Conservation (phyloP, 2,329 filamentous ascomycete species). For the Fonsecaea multimorphosa region DNA sequence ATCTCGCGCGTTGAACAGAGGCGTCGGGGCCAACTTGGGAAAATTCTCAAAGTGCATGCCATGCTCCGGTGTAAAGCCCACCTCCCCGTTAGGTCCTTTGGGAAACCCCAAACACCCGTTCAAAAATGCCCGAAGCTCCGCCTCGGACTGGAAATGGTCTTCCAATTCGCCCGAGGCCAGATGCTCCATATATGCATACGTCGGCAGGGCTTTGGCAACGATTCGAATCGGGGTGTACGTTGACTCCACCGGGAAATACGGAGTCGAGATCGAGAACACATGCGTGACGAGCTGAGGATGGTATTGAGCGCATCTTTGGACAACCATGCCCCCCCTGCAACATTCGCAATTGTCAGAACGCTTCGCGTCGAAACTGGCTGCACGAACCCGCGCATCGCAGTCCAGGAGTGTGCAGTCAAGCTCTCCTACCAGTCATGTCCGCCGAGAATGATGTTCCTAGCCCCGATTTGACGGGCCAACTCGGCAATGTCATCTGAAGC, state of each 20-base stretch:
- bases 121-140: conserved; percentile 72
- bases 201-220: conserved; percentile 64
- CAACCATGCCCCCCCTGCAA: conserved; percentile 69
- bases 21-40: conserved; percentile 56
- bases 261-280: conserved; percentile 80
- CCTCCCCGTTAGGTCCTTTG: conserved; percentile 60
- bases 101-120: conserved; percentile 74
- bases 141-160: conserved; percentile 60
- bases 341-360: too few species aligned
- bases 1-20: conserved; percentile 69
- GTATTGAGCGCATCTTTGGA: conserved; percentile 75
- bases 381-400: background rate
- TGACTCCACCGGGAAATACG: conserved; percentile 65
- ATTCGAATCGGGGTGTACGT: conserved; percentile 63
- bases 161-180: conserved; percentile 72
- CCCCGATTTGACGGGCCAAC: conserved; percentile 65
- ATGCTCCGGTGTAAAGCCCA: conserved; percentile 62
- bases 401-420: background rate
- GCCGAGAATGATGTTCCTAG: conserved; percentile 73
- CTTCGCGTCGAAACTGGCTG: too few species aligned
- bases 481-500: conserved; percentile 75
- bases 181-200: conserved; percentile 84
- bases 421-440: conserved; percentile 78
- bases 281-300: conserved; percentile 73
- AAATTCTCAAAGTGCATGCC: conserved; percentile 72